These are phyloP conservation scores for Candida parachauliodes DNA, from an alignment of 805 yeast species.

Conservation along the genomic window DNA sequence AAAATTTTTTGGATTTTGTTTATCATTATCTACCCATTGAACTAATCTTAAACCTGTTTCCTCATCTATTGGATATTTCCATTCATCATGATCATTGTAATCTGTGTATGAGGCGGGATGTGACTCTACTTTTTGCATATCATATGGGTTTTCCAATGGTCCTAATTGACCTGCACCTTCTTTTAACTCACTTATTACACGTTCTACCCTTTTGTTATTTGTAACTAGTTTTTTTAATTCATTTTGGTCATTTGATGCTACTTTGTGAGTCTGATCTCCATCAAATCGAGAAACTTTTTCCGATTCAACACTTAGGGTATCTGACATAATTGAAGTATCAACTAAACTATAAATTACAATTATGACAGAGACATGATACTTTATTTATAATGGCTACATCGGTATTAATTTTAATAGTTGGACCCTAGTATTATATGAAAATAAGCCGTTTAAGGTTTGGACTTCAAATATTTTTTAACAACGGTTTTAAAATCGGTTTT, in stretches of 20 bases:
- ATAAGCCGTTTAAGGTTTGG: no score
- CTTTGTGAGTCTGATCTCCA: constrained; percentile 7
- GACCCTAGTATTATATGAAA: no score
- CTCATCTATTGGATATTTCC: constrained; percentile 56
- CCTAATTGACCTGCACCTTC: constrained; percentile 49
- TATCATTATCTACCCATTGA: constrained; percentile 47
- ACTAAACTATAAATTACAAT: neutral
- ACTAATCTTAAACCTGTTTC: constrained; percentile 57
- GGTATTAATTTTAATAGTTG: neutral
- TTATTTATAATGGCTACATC: neutral
- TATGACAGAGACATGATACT: neutral
- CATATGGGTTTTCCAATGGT: constrained; percentile 54
- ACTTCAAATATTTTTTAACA: no score
- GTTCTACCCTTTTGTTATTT: constrained; percentile 31
- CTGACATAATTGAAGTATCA: neutral
- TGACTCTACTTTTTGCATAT: constrained; percentile 33
- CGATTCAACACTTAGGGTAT: constrained; percentile 8
- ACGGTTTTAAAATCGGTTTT: no score
- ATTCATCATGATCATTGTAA: constrained; percentile 43
- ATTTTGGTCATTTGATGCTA: constrained; percentile 18
- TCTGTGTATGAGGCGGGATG: constrained; percentile 25
- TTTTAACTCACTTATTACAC: constrained; percentile 34
- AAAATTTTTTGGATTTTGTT: constrained; percentile 51
- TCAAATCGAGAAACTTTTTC: constrained; percentile 7
- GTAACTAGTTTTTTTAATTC: constrained; percentile 24